Evolutionary conservation across 2,329 filamentous ascomycete genomes (phyloP).

Genomic region (Didymella glomerata): DNA sequence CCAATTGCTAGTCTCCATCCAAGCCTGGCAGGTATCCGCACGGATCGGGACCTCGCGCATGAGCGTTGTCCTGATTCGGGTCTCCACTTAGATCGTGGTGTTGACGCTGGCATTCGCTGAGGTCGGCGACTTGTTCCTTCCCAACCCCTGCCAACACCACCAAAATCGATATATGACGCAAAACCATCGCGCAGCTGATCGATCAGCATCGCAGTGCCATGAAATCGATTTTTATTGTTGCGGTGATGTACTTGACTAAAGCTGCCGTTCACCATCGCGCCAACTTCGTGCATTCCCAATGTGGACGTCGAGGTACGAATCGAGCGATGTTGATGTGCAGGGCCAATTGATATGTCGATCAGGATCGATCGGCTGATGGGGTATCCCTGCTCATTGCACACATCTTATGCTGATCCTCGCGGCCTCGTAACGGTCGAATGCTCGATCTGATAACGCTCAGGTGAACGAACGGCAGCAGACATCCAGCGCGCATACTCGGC

Average conservation of each 20-base stretch:
- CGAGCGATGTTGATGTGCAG: slow-evolving; percentile 18
- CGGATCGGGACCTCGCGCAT: slow-evolving; percentile 15
- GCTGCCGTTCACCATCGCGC: slow-evolving; percentile 5
- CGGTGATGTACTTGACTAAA: neutral
- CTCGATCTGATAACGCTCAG: slow-evolving; percentile 9
- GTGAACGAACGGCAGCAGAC: neutral
- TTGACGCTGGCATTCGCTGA: slow-evolving; percentile 7
- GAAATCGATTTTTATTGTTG: neutral
- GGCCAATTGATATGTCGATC: slow-evolving; percentile 14
- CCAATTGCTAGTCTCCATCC: neutral
- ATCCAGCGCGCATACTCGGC: neutral
- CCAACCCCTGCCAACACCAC: slow-evolving; percentile 12
- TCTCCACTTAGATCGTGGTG: slow-evolving; percentile 13
- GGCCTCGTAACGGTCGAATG: slow-evolving; percentile 7
- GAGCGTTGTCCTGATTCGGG: slow-evolving; percentile 8
- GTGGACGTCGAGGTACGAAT: neutral
- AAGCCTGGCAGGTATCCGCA: slow-evolving; percentile 1
- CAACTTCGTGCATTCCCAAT: neutral
- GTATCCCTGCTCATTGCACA: slow-evolving; percentile 7
- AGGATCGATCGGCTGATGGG: slow-evolving; percentile 8
- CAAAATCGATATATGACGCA: slow-evolving; percentile 12
- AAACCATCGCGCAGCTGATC: slow-evolving; percentile 10
- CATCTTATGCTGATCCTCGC: slow-evolving; percentile 7
- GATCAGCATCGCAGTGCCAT: neutral
- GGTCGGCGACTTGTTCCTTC: slow-evolving; percentile 11